Evolutionary conservation across 169 alveolate genomes (phyloP), one percentile per base, ranked within the genome.

Genomic region (Plasmodium gonderi): DNA sequence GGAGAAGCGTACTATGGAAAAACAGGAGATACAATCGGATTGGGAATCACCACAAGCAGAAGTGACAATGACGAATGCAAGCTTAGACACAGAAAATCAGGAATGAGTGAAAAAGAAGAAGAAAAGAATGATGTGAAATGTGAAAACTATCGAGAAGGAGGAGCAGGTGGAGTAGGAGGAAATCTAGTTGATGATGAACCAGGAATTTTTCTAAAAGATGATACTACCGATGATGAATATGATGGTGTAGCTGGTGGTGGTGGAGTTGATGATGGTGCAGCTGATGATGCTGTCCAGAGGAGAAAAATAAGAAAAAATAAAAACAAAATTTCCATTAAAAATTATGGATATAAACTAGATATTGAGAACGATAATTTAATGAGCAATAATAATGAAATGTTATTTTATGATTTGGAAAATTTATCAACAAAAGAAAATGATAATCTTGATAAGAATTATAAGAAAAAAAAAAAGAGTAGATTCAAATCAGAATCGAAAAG

Each of bases 371-470:
- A 82, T 31, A 82, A 68, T 29, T 20, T 82, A 44, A 68, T 68
- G 68, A 80, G 74, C 38, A 82, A 29, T 38, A 82, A 82, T 42
- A 82, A 45, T 54, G 91, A 82, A 44, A 82, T 82, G 91, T 45
- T 82, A 51, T 82, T 82, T 36, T 82, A 82, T 54, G 91, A 72
- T 44, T 42, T 82, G 49, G 91, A 72, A 9, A 45, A 68, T 68
- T 69, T 82, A 40, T 82, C 91, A 12, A 82, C 80, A 8, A 82
- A 82, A 74, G 91, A 82, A 23, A 82, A 82, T 68, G 81, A 82
- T 31, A 67, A 82, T 6, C n/a, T 82, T 11, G 80, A 68, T 20
- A 44, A 54, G 29, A 82, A 82, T 44, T 67, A 47, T 20, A n/a
- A 54, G 23, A 54, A 54, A 51, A 81, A 81, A 67, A 44, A 67